Base-by-base conservation (phyloP, 192 early-diverging fungal species). In the Backusella morwellensis region DNA sequence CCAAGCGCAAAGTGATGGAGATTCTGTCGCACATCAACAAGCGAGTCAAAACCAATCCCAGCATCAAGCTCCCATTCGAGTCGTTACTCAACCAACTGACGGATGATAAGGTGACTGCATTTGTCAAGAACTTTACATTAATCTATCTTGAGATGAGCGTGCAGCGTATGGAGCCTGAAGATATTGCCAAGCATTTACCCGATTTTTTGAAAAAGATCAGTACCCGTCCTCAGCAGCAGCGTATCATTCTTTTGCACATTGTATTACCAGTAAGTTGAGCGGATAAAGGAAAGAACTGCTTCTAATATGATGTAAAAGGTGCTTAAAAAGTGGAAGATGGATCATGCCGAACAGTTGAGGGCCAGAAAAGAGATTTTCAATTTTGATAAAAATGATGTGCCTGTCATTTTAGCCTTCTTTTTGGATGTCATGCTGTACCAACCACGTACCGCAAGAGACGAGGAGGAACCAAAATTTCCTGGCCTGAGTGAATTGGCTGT, bases 71-170 rank as follows among this genome's bases (percentile, higher is more conserved):
- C 12, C 96, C 95, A 14, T 78, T 90, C 1, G 75, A 81, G 4
- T n/a, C 89, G 19, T 81, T 98, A 1, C 42, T 95, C 1, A 82
- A 86, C 17, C 87, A 92, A 66, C 92, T 91, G 19, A 85, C 83
- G 11, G 77, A 85, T 15, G 69, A 78, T 1, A 74, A 63, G 9
- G 68, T 80, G 0, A 77, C 83, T 0, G 75, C 80, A 14, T 85
- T 94, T 63, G 89, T 95, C 17, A 90, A 90, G 63, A 92, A 92
- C 78, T 94, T 98, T 78, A 88, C 90, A 11, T 83, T 97, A 5
- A 91, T 98, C 75, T 98, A 96, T 59, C 73, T 98, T 3, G 90
- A 96, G 23, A 94, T 96, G 88, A 95, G 90, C 0, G 86, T 93
- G 35, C 81, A 80, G 17, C 80, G 91, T 5, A 70, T 91, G 32